Conservation (phyloP, 805 yeast genomes). For the Hermanozyma aechmeae region DNA sequence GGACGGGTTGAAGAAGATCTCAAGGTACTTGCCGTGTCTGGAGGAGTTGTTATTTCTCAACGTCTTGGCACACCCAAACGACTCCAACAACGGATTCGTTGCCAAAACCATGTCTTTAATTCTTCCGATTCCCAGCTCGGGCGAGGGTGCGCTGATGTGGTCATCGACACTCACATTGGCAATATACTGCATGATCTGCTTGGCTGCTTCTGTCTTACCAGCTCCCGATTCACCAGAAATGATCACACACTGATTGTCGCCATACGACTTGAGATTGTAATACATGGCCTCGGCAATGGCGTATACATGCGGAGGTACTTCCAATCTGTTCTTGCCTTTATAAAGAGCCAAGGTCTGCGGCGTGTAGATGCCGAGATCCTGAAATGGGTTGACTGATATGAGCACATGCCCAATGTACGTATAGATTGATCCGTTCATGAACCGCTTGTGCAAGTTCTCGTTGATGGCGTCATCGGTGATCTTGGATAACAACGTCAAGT, state of each 20-base stretch:
- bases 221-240: slow-evolving; percentile 98
- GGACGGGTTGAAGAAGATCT: slow-evolving; percentile 68
- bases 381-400: slow-evolving; percentile 93
- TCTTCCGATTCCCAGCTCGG: slow-evolving; percentile 53
- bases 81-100: slow-evolving; percentile 84
- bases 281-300: slow-evolving; percentile 97
- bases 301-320: slow-evolving; percentile 96
- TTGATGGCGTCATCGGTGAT: slow-evolving; percentile 90
- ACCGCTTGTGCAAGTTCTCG: slow-evolving; percentile 82
- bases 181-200: slow-evolving; percentile 94
- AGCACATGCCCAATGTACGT: slow-evolving; percentile 91
- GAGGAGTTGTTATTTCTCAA: slow-evolving; percentile 83
- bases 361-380: slow-evolving; percentile 93
- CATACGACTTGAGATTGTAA: slow-evolving; percentile 87
- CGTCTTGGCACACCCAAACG: slow-evolving; percentile 92
- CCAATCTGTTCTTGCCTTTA: slow-evolving; percentile 86
- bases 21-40: slow-evolving; percentile 88
- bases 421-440: slow-evolving; percentile 82
- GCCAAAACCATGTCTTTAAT: slow-evolving; percentile 98
- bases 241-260: slow-evolving; percentile 93
- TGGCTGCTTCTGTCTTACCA: slow-evolving; percentile 97
- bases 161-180: slow-evolving; percentile 72
- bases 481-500: slow-evolving; percentile 77
- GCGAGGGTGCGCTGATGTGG: slow-evolving; percentile 34
- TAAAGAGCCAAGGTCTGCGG: slow-evolving; percentile 65